A percentile compares a stretch with the other conserved stretches of the same genome.
Conservation (phyloP, 495 filamentous ascomycete genomes). For the Aspergillus cavernicola region DNA sequence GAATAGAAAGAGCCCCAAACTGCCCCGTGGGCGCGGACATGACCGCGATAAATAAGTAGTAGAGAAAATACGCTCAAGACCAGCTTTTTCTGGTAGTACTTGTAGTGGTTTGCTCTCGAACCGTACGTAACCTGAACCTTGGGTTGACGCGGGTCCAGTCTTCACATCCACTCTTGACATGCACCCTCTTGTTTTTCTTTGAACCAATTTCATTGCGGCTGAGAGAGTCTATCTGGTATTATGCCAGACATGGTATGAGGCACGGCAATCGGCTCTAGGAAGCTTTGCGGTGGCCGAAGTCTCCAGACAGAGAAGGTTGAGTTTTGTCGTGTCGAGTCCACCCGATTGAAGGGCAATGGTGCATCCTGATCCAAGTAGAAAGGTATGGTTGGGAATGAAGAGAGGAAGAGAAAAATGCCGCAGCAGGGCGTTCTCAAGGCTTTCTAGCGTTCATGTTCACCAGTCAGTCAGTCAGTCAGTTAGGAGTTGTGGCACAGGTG, state of each 20-base stretch:
- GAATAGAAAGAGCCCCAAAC: conserved; percentile 37
- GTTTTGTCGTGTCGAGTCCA: neutral
- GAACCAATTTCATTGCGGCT: too few relatives aligned
- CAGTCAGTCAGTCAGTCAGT: neutral
- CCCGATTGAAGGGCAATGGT: neutral
- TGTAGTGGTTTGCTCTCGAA: too few relatives aligned
- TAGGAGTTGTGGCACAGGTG: neutral
- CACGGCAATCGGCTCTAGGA: too few relatives aligned
- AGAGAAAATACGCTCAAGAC: neutral
- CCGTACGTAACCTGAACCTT: too few relatives aligned
- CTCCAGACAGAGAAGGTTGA: neutral
- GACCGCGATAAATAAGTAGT: neutral
- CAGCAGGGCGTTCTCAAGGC: neutral
- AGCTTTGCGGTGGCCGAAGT: neutral
- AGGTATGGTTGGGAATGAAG: neutral
- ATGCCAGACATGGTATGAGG: too few relatives aligned
- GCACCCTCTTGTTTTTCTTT: too few relatives aligned
- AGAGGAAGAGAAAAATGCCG: neutral
- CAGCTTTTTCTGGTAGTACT: too few relatives aligned
- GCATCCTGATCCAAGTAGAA: neutral
- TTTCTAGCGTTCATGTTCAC: neutral
- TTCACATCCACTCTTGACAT: too few relatives aligned
- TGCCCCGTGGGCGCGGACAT: conserved; percentile 44
- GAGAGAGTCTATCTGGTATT: too few relatives aligned
- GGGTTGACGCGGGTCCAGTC: too few relatives aligned